These are phyloP conservation scores for Thielaviopsis euricoi DNA, from an alignment of 2,329 filamentous ascomycete genomes.

Conservation along the genomic window DNA sequence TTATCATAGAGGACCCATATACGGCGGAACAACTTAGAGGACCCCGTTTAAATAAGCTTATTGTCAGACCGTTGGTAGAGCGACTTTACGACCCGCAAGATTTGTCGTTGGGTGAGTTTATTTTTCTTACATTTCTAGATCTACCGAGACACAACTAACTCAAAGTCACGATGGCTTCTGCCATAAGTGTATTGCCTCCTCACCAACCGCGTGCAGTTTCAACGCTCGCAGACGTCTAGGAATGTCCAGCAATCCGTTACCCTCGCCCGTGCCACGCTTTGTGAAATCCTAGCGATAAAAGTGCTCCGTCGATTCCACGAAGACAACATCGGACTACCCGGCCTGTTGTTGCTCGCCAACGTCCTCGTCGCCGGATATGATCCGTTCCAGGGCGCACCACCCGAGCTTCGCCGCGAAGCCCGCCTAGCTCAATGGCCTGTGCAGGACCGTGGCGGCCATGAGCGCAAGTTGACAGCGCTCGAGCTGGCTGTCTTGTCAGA, in stretches of 20 bases:
- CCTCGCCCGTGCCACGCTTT: slow-evolving; percentile 48
- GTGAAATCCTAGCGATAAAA: slow-evolving; percentile 51
- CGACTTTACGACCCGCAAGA: slow-evolving; percentile 45
- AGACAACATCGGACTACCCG: slow-evolving; percentile 43
- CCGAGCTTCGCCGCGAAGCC: slow-evolving; percentile 30
- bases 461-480: slow-evolving; percentile 46
- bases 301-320: slow-evolving; percentile 53
- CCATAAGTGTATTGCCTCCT: slow-evolving; percentile 49
- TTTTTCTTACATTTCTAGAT: neutral
- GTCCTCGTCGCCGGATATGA: slow-evolving; percentile 21
- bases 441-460: slow-evolving; percentile 22
- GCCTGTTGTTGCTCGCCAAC: slow-evolving; percentile 48
- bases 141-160: too few species aligned
- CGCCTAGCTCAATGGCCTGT: slow-evolving; percentile 24
- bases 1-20: slow-evolving; percentile 19
- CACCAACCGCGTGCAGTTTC: slow-evolving; percentile 53
- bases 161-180: neutral
- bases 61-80: slow-evolving; percentile 48
- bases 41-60: slow-evolving; percentile 44
- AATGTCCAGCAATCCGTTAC: slow-evolving; percentile 54
- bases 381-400: slow-evolving; percentile 11
- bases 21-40: slow-evolving; percentile 43
- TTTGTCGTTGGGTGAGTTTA: slow-evolving; percentile 35
- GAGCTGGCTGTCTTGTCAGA: slow-evolving; percentile 59
- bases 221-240: slow-evolving; percentile 44